These are phyloP conservation scores for Aspergillus ustus DNA, from an alignment of 2,329 filamentous ascomycete genomes.

Conservation along the genomic window DNA sequence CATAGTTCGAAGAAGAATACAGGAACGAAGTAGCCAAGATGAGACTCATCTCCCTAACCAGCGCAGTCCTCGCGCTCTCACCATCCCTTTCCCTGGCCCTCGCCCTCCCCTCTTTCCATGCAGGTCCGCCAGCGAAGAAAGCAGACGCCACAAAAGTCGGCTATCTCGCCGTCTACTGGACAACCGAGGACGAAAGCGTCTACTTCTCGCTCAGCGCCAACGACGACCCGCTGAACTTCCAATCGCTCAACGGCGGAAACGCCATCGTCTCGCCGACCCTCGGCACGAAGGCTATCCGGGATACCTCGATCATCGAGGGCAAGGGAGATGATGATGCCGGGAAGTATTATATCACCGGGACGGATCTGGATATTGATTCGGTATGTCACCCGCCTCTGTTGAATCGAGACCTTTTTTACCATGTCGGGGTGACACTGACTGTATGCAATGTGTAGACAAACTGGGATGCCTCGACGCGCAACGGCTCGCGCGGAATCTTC, in stretches of 20 bases:
- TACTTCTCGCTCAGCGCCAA: slow-evolving; percentile 22
- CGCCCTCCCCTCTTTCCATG: not conserved
- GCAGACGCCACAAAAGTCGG: slow-evolving; percentile 16
- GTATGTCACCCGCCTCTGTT: slow-evolving; percentile 3
- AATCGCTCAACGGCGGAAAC: slow-evolving; percentile 13
- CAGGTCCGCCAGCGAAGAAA: not conserved
- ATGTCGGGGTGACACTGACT: no score
- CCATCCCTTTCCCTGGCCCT: no score
- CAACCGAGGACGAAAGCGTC: slow-evolving; percentile 21
- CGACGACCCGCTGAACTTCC: slow-evolving; percentile 12
- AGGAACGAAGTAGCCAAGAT: slow-evolving; percentile 1
- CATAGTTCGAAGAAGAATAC: no score
- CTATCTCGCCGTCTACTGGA: slow-evolving; percentile 23
- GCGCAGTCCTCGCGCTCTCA: not conserved
- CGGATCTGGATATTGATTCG: slow-evolving; percentile 20
- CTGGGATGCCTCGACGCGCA: slow-evolving; percentile 18
- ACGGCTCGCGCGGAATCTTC: slow-evolving; percentile 20
- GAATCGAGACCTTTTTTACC: no score
- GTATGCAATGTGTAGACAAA: slow-evolving; percentile 15
- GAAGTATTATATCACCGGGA: slow-evolving; percentile 24
- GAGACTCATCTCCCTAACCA: not conserved
- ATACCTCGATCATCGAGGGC: slow-evolving; percentile 18
- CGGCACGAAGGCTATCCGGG: slow-evolving; percentile 22
- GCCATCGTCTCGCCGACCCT: slow-evolving; percentile 19
- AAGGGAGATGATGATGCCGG: slow-evolving; percentile 15